A percentile compares a stretch with the other conserved stretches of the same genome.
Evolutionary conservation across 176 grass and related monocot genomes (phyloP).

Genomic region (Chrysopogon serrulatus): DNA sequence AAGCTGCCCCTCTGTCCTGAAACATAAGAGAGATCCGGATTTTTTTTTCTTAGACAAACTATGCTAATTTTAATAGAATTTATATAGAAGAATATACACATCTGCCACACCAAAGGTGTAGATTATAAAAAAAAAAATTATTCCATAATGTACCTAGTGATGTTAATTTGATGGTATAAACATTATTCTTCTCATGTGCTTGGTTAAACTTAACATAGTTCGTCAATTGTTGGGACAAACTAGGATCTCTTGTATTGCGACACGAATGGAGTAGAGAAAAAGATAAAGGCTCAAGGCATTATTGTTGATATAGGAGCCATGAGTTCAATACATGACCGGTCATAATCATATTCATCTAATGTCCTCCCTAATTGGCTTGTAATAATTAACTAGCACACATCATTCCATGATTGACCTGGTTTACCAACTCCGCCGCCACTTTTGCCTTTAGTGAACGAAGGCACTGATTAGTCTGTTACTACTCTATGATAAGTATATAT

Average conservation of each 20-base stretch:
- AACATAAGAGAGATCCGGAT: neutral
- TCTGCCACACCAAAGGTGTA: neutral
- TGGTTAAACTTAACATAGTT: too few relatives aligned
- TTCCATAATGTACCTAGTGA: neutral
- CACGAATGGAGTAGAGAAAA: neutral
- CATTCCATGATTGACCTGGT: conserved; percentile 15
- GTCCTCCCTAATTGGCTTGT: conserved; percentile 4
- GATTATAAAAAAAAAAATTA: neutral
- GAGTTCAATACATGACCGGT: neutral
- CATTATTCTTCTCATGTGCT: too few relatives aligned
- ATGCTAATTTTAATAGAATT: neutral
- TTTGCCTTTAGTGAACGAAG: conserved; percentile 15
- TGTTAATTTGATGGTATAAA: too few relatives aligned
- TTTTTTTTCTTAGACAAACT: neutral
- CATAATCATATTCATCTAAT: conserved; percentile 17
- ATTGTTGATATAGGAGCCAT: neutral
- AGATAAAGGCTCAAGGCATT: neutral
- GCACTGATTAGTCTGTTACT: neutral
- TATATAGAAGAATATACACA: neutral
- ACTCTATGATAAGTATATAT: neutral
- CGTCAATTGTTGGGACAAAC: too few relatives aligned
- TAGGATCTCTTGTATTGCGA: neutral
- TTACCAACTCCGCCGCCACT: neutral
- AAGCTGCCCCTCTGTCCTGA: neutral
- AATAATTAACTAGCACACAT: neutral